These are phyloP conservation scores for Linum tenue DNA, from an alignment of 345 rosid species.

Conservation along the genomic window DNA sequence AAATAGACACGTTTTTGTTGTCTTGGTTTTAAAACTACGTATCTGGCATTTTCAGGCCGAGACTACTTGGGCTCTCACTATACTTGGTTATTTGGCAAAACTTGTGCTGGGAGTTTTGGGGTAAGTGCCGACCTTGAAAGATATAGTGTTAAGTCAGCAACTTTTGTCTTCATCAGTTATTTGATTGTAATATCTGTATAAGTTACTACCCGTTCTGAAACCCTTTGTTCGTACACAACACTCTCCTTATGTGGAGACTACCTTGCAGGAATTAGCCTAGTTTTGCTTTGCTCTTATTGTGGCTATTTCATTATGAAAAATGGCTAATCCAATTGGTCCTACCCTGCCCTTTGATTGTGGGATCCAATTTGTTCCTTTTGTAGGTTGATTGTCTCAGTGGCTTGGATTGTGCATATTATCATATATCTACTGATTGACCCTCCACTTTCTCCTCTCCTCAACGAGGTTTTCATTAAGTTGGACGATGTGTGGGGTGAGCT, in stretches of 20 bases:
- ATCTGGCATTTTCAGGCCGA: constrained; percentile 59
- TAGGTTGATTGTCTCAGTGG: constrained; percentile 88
- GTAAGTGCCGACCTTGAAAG: constrained; percentile 36
- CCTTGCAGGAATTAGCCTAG: background rate
- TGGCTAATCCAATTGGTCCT: background rate
- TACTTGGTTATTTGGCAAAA: constrained; percentile 91
- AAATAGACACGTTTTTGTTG: background rate
- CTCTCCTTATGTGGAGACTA: background rate
- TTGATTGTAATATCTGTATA: background rate
- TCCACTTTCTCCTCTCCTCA: constrained; percentile 84
- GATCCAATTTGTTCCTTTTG: background rate
- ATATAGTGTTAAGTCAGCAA: background rate
- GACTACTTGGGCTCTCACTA: constrained; percentile 94
- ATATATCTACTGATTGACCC: constrained; percentile 74
- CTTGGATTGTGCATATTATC: constrained; percentile 92
- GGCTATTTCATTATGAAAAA: background rate
- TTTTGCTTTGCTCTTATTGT: background rate
- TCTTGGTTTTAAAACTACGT: constrained; percentile 4
- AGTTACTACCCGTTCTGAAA: background rate
- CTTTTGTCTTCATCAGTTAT: background rate
- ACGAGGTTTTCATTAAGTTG: constrained; percentile 95
- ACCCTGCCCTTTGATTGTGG: background rate
- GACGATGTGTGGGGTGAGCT: constrained; percentile 88
- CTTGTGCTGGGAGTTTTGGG: constrained; percentile 76
- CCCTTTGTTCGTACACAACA: background rate